Evolutionary conservation across 176 grass and related monocot genomes (phyloP).

Genomic region (Oryza coarctata): DNA sequence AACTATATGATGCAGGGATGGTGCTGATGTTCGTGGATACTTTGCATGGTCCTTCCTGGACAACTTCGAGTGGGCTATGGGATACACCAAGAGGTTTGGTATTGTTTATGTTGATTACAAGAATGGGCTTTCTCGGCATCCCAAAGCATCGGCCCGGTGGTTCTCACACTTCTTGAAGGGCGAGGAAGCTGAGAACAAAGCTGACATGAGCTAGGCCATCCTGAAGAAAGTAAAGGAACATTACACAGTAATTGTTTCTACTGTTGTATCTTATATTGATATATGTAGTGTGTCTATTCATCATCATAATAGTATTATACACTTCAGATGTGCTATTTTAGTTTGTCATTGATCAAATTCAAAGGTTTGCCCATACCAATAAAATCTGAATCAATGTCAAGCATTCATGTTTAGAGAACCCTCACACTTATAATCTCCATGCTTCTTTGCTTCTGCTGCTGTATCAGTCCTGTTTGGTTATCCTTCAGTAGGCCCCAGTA

Average conservation of each 20-base stretch:
- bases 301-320: not conserved
- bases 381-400: constrained; percentile 8
- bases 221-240: constrained; percentile 29
- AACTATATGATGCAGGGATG: constrained; percentile 53
- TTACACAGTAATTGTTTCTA: constrained; percentile 14
- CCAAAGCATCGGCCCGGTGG: constrained; percentile 64
- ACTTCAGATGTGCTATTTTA: not conserved
- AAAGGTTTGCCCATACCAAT: not conserved
- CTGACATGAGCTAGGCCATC: constrained; percentile 33
- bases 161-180: constrained; percentile 68
- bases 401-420: not conserved
- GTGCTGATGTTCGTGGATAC: constrained; percentile 66
- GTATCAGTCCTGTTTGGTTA: not conserved
- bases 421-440: not conserved
- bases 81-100: constrained; percentile 78
- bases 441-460: not conserved
- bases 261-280: constrained; percentile 25
- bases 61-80: constrained; percentile 85
- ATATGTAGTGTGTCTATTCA: not conserved
- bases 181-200: constrained; percentile 14
- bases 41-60: constrained; percentile 71
- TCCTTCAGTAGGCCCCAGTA: not conserved
- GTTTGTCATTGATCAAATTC: not conserved
- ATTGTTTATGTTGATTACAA: constrained; percentile 79
- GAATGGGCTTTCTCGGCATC: constrained; percentile 67